A percentile compares a stretch with the other conserved stretches of the same genome.
Evolutionary conservation across 805 yeast species (phyloP).

Genomic region (Blastobotrys chiropterorum): DNA sequence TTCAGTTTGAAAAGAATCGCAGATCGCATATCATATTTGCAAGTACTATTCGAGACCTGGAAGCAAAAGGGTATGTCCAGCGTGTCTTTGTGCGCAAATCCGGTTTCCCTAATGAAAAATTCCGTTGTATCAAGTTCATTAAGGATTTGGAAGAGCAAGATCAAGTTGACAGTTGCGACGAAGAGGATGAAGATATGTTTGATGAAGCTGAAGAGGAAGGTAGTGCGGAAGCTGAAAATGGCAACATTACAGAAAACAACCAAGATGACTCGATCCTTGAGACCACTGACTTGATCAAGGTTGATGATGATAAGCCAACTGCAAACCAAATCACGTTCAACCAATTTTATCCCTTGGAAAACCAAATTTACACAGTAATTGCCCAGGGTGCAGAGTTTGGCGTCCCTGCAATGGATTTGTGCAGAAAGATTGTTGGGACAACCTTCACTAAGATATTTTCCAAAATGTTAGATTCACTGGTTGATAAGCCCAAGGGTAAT

Average conservation of each 20-base stretch:
- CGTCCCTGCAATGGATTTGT: conserved; percentile 51
- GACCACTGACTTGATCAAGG: conserved; percentile 5
- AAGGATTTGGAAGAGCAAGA: conserved; percentile 27
- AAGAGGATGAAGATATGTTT: conserved; percentile 24
- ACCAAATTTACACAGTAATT: conserved; percentile 53
- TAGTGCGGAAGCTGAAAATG: conserved; percentile 17
- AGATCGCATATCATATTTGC: conserved; percentile 20
- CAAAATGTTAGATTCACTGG: conserved; percentile 44
- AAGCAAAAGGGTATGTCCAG: conserved; percentile 24
- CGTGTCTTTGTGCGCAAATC: conserved; percentile 31
- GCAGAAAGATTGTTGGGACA: conserved; percentile 46
- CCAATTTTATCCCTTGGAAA: conserved; percentile 54
- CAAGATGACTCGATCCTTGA: not conserved
- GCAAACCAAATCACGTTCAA: conserved; percentile 33
- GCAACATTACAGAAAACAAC: not conserved
- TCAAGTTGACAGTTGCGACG: conserved; percentile 26
- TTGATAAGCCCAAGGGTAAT: conserved; percentile 32
- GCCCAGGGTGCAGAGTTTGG: conserved; percentile 43
- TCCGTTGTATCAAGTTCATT: conserved; percentile 31
- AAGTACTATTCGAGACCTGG: conserved; percentile 23
- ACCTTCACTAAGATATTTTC: conserved; percentile 47
- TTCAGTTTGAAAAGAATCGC: conserved; percentile 31
- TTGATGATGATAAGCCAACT: conserved; percentile 10
- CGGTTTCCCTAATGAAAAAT: conserved; percentile 27
- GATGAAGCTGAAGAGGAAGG: conserved; percentile 31